phyloP scores from a whole-genome alignment of 192 early-diverging fungal genomes.

The Globomyces pollinis-pini region DNA sequence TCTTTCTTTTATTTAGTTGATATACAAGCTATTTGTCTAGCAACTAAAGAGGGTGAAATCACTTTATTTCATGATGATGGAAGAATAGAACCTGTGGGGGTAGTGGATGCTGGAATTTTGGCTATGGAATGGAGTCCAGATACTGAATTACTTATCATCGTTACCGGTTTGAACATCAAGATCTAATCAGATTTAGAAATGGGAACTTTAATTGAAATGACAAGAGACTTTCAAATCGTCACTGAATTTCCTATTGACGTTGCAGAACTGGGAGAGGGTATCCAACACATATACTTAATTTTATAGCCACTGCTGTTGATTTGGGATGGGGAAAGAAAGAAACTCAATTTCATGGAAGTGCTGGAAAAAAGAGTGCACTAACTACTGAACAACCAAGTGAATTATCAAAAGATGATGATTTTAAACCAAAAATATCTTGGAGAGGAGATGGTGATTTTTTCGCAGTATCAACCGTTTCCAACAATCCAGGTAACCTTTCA shows the following conservation, averaged over 20 bases:
- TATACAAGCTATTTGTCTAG: slow-evolving; percentile 44
- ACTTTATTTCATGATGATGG: slow-evolving; percentile 35
- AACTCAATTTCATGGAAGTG: slow-evolving; percentile 94
- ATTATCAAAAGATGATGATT: slow-evolving; percentile 62
- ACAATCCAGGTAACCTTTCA: too few relatives aligned
- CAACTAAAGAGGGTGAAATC: slow-evolving; percentile 49
- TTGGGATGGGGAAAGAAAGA: slow-evolving; percentile 97
- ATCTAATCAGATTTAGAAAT: slow-evolving; percentile 34
- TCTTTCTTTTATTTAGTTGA: slow-evolving; percentile 48
- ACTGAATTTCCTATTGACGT: slow-evolving; percentile 69
- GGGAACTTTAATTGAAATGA: slow-evolving; percentile 76
- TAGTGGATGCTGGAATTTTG: slow-evolving; percentile 65
- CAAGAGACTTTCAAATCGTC: slow-evolving; percentile 85
- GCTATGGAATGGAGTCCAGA: slow-evolving; percentile 83
- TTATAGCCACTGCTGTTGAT: slow-evolving; percentile 40
- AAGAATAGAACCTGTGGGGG: slow-evolving; percentile 55
- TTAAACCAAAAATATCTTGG: slow-evolving; percentile 71
- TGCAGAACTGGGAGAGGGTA: slow-evolving; percentile 62
- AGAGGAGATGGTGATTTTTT: slow-evolving; percentile 83
- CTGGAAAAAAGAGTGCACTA: slow-evolving; percentile 64
- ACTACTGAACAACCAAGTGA: slow-evolving; percentile 29
- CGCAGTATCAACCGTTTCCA: slow-evolving; percentile 65
- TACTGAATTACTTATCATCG: slow-evolving; percentile 71
- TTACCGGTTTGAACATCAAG: slow-evolving; percentile 62
- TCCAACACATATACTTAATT: background rate